Evolutionary conservation across 768 basidiomycete genomes (phyloP), one percentile per base, ranked within the genome.

Genomic region (Tricholoma sp.): DNA sequence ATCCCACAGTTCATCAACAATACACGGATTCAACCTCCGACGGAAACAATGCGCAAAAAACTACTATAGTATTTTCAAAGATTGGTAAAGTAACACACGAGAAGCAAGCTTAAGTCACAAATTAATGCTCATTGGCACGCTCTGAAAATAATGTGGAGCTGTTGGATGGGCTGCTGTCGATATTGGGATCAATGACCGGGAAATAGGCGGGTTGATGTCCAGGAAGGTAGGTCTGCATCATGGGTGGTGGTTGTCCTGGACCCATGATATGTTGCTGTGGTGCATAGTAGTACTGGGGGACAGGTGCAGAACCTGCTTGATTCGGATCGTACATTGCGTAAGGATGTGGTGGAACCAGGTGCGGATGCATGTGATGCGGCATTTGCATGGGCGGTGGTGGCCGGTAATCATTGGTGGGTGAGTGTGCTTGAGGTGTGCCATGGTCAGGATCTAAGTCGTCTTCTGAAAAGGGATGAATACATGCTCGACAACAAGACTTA

Each of bases 121-220:
- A 49, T 49, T 32, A 49, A 1, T 44, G 24, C 31, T 54, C 44
- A 18, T 47, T 9, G 20, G 42, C 18, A 34, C 44, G 53, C 15
- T 39, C 42, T 12, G 58, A 20, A 37, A 56, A 61, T 4, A 49
- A 20, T 18, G 50, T 50, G 4, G 57, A 17, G 24, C 33, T 53
- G 37, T 58, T 56, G 3, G 54, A 41, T 10, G 65, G 42, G 12
- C 56, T n/a, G 41, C 59, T 59, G 28, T 65, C 65, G 39, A 69
- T 65, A 48, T 63, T 65, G 15, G 76, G 73, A 59, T 77, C 76
- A 49, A 77, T 74, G 12, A 70, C 68, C 1, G 76, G 72, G 57
- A 73, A 76, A 55, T 77, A 77, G 0, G 49, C 58, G 7, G 56
- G 18, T 24, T 57, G 44, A 28, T 59, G 57, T 3, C 64, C 60